These are phyloP conservation scores for Lentinula boryana DNA, from an alignment of 768 basidiomycete genomes.

Conservation along the genomic window DNA sequence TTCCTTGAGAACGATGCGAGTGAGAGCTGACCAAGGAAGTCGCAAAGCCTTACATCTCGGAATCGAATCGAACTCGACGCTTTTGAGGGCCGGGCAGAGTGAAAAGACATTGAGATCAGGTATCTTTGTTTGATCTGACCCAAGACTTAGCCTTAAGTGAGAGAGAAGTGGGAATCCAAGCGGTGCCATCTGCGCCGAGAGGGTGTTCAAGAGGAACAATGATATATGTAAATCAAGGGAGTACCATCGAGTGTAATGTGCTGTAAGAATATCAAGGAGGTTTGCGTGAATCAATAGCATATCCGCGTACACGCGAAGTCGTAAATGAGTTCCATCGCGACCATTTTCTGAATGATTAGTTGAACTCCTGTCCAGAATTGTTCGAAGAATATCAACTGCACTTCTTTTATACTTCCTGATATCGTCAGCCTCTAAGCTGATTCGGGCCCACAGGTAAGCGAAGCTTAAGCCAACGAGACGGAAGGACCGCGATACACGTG, in stretches of 20 bases:
- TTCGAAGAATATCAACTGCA: not conserved
- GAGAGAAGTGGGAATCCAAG: not conserved
- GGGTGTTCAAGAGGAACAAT: slow-evolving; percentile 2
- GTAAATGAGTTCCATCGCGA: not conserved
- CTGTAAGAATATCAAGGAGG: not conserved
- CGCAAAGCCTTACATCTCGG: slow-evolving; percentile 1
- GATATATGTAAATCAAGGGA: slow-evolving; percentile 3
- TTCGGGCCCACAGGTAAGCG: not conserved
- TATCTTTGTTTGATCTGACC: not conserved
- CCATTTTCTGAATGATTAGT: not conserved
- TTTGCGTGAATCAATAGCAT: slow-evolving; percentile 4
- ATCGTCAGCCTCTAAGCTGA: not conserved
- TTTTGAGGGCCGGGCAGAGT: slow-evolving; percentile 1
- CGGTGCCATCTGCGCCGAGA: slow-evolving; percentile 1
- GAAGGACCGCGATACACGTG: not conserved
- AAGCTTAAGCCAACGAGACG: not conserved
- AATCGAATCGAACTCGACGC: slow-evolving; percentile 2
- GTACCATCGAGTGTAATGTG: slow-evolving; percentile 2
- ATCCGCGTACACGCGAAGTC: not conserved
- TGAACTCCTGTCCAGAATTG: not conserved
- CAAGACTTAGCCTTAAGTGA: not conserved
- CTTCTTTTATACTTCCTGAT: not conserved
- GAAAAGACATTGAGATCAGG: not conserved
- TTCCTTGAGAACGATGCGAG: not conserved
- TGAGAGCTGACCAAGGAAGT: slow-evolving; percentile 1